phyloP scores from a whole-genome alignment of 225 moss, liverwort and hornwort species.

The Marchantia paleacea region DNA sequence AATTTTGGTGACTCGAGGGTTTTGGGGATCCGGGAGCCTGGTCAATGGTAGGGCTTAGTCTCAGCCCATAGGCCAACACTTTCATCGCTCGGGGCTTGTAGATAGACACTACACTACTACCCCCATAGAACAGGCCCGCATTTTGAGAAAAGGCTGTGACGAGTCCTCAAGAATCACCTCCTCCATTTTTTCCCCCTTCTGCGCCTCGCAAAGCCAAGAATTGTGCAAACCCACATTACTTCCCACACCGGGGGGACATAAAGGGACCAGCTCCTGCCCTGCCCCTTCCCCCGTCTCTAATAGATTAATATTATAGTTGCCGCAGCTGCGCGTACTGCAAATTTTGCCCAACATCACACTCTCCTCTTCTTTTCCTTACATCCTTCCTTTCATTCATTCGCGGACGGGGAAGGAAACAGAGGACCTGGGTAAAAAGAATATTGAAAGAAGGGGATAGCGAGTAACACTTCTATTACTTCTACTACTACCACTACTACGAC shows the following conservation, averaged over 20 bases:
- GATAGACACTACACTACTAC: not conserved
- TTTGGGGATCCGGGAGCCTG: conserved; percentile 5
- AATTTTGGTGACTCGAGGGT: not conserved
- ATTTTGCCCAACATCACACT: too few relatives aligned
- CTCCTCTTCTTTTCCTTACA: too few relatives aligned
- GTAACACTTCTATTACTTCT: too few relatives aligned
- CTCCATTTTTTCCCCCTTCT: not conserved
- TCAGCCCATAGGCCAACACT: not conserved
- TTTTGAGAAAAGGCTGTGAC: conserved; percentile 12
- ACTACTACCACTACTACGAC: too few relatives aligned
- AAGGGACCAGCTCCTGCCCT: too few relatives aligned
- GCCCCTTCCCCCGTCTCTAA: too few relatives aligned
- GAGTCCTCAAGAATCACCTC: conserved; percentile 9
- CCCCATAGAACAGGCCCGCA: not conserved
- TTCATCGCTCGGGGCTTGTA: not conserved
- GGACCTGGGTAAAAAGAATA: too few relatives aligned
- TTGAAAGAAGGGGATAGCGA: not conserved
- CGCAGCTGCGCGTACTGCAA: not conserved
- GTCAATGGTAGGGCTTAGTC: conserved; percentile 7
- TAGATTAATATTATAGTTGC: not conserved
- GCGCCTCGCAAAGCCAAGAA: conserved; percentile 5
- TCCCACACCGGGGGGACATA: not conserved
- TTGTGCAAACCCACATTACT: conserved; percentile 11
- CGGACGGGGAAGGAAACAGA: too few relatives aligned
- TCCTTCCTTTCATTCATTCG: too few relatives aligned